Evolutionary conservation across 2,329 filamentous ascomycete species (phyloP), one percentile per base, ranked within the genome.

Genomic region (Sordariomycetes sp.): DNA sequence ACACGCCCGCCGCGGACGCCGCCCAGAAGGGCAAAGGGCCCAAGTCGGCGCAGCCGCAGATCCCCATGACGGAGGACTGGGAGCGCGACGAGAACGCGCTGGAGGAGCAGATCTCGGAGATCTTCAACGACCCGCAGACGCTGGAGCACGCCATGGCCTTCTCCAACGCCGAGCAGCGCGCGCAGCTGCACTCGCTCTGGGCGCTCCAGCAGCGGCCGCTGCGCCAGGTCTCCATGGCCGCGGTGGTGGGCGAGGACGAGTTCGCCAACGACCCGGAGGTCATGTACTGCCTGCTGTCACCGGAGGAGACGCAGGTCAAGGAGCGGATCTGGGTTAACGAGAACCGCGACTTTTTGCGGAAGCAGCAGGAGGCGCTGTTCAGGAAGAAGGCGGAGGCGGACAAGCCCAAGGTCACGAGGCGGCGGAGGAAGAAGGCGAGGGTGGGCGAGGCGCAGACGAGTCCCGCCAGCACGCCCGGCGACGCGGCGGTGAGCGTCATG

Each of bases 241-340:
- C 80, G 7, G 83, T 88, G 57, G 86, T 95, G 22, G 83, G 80
- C 55, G 88, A 89, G 59, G 82, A 88, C 59, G 92, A 97, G 67
- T 97, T 97, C 66, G 89, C 86, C 43, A 85, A 95, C 64, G 94
- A 99, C 62, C 87, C 86, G 0, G 94, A 99, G 70, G 90, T 99
- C 5, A 75, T 80, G 60, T 88, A 88, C 65, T 96, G 92, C 67
- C 72, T 91, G 40, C 78, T 97, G 5, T 81, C 80, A 0, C 81
- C 86, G 1, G 81, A 83, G 3, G 92, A 97, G 72, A 82, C 86
- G 2, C 81, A 81, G 37, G 83, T 91, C 67, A 97, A 97, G 70
- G 92, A 97, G 70, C 84, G 85, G 60, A 89, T 97, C 57, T 99
- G 94, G 94, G 85, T 96, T 51, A 92, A 93, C 60, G 86, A 92